Base-by-base conservation (phyloP, 75 land plant species). In the Selaginella moellendorffii region DNA sequence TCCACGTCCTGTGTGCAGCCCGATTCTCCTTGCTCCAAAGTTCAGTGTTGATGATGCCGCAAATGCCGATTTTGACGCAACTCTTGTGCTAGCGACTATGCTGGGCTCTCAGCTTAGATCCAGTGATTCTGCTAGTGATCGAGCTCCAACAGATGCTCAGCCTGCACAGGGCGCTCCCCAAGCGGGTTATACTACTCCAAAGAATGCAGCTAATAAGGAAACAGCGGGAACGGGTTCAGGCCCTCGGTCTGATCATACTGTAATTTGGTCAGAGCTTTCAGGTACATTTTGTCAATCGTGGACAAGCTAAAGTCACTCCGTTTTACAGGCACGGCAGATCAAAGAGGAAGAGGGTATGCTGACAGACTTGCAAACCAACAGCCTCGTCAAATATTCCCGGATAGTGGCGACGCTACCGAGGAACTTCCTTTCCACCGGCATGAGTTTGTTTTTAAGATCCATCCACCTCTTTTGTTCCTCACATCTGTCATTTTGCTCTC, bases 251-350 rank as follows among this genome's bases (percentile, higher is more conserved):
- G 79, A 85, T 31, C 87, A 85, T 70, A 93, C 98, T 26, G 84
- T 71, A 73, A 82, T 88, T 46, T 93, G 98, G 98, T 93, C 98
- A 70, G 90, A 93, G 30, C 78, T 93, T 28, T 81, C 98, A 75
- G 98, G 98, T 52, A 25, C 80, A 71, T 71, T 69, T 64, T 67
- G 78, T 70, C 79, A 77, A 31, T 52, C 74, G 68, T 71, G 74
- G 68, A 53, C 76, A 53, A 52, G 71, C 31, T 29, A 72, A 29
- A 69, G 42, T 36, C 25, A 69, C 36, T 30, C 63, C 63, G 59
- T 54, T 28, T 29, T 36, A 30, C 58, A 54, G 63, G 23, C n/a
- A 36, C 70, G 26, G 24, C 52, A 14, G 66, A 64, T 2, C 26
- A 22, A 31, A 36, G 36, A 64, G 52, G 56, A 20, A 30, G 26